Evolutionary conservation across 768 basidiomycete species (phyloP), one percentile per base, ranked within the genome.

Genomic region (Auricularia cornea): DNA sequence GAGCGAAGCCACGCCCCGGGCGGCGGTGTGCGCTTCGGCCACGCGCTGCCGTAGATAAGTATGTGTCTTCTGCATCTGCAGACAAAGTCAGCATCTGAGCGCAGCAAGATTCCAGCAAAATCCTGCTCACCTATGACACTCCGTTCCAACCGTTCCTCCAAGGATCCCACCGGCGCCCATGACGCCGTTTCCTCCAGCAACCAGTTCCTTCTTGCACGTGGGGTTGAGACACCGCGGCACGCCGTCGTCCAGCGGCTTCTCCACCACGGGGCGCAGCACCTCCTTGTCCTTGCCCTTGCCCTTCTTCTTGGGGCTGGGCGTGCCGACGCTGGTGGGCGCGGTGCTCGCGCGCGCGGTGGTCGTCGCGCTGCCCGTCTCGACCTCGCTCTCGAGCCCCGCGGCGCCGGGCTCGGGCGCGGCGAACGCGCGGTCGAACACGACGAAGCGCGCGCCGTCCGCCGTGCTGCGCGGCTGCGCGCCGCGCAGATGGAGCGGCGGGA

Each of bases 51-150:
- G 73, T 92, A 92, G 63, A 92, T 92, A 12, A 87, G 89, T 68
- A 79, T 82, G 72, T 92, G 90, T 23, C 90, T 87, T 73, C 92
- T 80, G 71, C 90, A 92, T 64, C 90, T 91, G 69, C 20, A 67
- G 52, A 16, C 44, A 28, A 66, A 59, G 60, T 26, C 40, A 60
- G 51, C 61, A 48, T 59, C 63, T 68, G 20, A 40, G 26, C 23
- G 3, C 26, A 61, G 65, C 64, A 67, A 59, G 65, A 16, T 29
- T 4, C 6, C 10, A 18, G 26, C 57, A 44, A 35, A n/a, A n/a
- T n/a, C n/a, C n/a, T n/a, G 75, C 82, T 66, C 72, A 92, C 90
- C 90, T 80, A 62, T 89, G 88, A 72, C 90, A 92, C 31, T 89
- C 87, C 65, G 23, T 56, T 30, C 26, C 41, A 32, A 26, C 16